Evolutionary conservation across 176 grass and related monocot genomes (phyloP).

Genomic region (Eragrostis nindensis): DNA sequence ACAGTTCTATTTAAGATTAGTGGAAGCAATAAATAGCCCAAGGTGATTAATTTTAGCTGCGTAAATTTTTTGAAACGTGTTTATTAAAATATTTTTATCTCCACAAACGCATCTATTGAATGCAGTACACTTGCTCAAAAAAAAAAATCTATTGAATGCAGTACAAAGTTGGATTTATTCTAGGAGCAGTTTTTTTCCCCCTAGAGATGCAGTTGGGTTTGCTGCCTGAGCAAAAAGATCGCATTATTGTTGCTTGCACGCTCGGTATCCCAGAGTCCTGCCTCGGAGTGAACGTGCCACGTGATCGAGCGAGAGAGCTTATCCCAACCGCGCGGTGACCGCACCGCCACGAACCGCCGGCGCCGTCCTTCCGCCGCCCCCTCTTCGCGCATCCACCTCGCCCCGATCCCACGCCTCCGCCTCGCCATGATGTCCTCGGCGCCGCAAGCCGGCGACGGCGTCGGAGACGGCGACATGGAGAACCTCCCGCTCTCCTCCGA

Average conservation of each 20-base stretch:
- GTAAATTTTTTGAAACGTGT: no score
- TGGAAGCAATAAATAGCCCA: no score
- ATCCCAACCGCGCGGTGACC: conserved; percentile 33
- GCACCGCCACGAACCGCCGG: conserved; percentile 25
- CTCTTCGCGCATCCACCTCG: not conserved
- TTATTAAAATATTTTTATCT: no score
- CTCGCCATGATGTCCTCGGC: conserved; percentile 41
- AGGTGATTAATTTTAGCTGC: no score
- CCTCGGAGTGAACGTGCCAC: not conserved
- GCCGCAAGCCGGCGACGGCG: not conserved
- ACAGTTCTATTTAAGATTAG: no score
- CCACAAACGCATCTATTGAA: no score
- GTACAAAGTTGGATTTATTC: no score
- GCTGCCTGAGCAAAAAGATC: not conserved
- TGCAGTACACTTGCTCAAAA: no score
- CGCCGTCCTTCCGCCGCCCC: not conserved
- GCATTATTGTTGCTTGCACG: not conserved
- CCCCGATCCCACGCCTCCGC: not conserved
- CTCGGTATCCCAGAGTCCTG: not conserved
- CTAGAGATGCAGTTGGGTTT: not conserved
- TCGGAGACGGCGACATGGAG: conserved; percentile 57
- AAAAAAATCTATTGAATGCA: no score
- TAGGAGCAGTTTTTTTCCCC: no score
- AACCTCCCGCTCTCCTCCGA: conserved; percentile 63
- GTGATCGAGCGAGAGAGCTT: not conserved